Conservation (phyloP, 176 grass and related monocot species). For the Oryza meyeriana region DNA sequence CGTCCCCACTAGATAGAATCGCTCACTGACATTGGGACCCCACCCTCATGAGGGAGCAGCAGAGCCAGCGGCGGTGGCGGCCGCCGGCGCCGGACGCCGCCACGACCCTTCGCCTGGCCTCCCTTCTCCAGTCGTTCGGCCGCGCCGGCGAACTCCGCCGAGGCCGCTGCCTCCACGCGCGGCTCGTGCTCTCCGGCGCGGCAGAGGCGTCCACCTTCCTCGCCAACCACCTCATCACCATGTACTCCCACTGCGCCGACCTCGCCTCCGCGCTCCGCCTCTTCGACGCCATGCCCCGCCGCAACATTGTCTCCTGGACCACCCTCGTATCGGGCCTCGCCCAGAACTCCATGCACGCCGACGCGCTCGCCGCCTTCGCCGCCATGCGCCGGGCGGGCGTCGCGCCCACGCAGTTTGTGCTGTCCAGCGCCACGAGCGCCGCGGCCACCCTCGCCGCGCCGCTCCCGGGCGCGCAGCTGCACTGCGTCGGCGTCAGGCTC, state of each 20-base stretch:
- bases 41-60: slow-evolving; percentile 21
- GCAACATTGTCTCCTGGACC: slow-evolving; percentile 64
- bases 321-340: slow-evolving; percentile 44
- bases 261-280: slow-evolving; percentile 38
- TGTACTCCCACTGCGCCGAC: slow-evolving; percentile 60
- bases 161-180: slow-evolving; percentile 43
- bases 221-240: slow-evolving; percentile 71
- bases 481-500: slow-evolving; percentile 35
- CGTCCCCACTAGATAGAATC: no score
- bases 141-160: slow-evolving; percentile 33
- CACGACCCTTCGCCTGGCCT: slow-evolving; percentile 22
- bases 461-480: slow-evolving; percentile 40
- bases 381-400: slow-evolving; percentile 40
- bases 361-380: slow-evolving; percentile 47
- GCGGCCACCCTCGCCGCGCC: slow-evolving; percentile 29
- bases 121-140: slow-evolving; percentile 52
- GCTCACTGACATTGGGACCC: not conserved
- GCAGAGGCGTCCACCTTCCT: slow-evolving; percentile 48
- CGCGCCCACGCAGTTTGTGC: slow-evolving; percentile 50
- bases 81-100: slow-evolving; percentile 20
- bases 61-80: not conserved
- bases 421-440: slow-evolving; percentile 55
- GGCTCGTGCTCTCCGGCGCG: slow-evolving; percentile 34
- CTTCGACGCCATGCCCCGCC: slow-evolving; percentile 42
- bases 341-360: slow-evolving; percentile 35